Evolutionary conservation across 163 green algal genomes (phyloP).

Genomic region (Chloromonas sp.): DNA sequence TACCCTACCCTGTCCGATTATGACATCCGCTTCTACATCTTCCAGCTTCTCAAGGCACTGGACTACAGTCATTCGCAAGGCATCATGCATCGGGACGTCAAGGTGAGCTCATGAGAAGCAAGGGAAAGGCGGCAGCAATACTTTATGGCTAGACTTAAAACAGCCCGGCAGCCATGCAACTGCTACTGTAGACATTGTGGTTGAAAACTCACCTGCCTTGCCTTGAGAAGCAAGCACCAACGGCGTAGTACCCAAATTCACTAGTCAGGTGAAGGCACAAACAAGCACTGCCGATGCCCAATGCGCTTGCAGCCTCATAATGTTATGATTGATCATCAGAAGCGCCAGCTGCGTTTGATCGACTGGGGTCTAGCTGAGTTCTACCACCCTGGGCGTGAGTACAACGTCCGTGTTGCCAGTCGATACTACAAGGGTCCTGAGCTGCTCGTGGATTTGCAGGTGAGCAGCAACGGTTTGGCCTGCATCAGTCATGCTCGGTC

Average conservation of each 20-base stretch:
- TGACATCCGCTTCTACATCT: slow-evolving; percentile 98
- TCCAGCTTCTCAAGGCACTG: slow-evolving; percentile 87
- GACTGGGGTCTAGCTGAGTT: slow-evolving; percentile 99
- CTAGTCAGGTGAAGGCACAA: too few species aligned
- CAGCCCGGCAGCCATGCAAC: too few species aligned
- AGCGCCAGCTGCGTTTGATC: slow-evolving; percentile 92
- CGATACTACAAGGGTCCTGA: slow-evolving; percentile 83
- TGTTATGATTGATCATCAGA: slow-evolving; percentile 98
- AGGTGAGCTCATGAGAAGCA: neutral
- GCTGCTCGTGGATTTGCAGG: slow-evolving; percentile 94
- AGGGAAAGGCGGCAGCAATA: slow-evolving; percentile 44
- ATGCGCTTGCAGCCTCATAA: slow-evolving; percentile 95
- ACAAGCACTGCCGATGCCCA: too few species aligned
- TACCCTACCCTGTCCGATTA: slow-evolving; percentile 94
- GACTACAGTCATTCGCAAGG: slow-evolving; percentile 49
- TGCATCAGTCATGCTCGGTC: too few species aligned
- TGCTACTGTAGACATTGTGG: too few species aligned
- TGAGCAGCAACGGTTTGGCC: neutral
- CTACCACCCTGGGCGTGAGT: slow-evolving; percentile 74
- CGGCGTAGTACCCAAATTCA: too few species aligned
- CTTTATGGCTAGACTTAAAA: neutral
- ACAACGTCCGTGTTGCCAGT: slow-evolving; percentile 93
- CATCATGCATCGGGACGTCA: slow-evolving; percentile 36
- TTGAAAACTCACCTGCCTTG: too few species aligned
- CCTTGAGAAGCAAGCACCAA: too few species aligned